These are phyloP conservation scores for Pichia sp. DNA, from an alignment of 1,139 yeast genomes.

Conservation along the genomic window DNA sequence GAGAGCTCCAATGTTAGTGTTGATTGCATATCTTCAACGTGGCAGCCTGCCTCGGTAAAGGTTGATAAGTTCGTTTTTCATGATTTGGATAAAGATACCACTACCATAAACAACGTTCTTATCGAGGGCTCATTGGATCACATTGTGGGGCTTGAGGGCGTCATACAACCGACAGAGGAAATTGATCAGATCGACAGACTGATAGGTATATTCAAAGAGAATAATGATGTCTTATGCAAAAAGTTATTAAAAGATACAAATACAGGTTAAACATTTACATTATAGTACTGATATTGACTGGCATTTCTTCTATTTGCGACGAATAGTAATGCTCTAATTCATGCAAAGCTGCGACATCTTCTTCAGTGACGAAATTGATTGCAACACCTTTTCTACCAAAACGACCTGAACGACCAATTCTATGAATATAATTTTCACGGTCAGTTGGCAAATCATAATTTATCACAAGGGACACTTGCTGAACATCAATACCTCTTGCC, in stretches of 20 bases:
- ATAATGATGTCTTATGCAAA: constrained; percentile 34
- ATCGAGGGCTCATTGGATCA: constrained; percentile 5
- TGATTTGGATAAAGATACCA: constrained; percentile 14
- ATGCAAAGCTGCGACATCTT: constrained; percentile 55
- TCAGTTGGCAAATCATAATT: constrained; percentile 87
- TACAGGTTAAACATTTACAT: constrained; percentile 23
- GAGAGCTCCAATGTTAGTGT: constrained; percentile 13
- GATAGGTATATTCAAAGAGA: constrained; percentile 31
- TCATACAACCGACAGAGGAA: constrained; percentile 1
- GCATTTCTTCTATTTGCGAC: constrained; percentile 83
- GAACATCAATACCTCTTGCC: constrained; percentile 98
- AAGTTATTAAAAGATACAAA: constrained; percentile 4
- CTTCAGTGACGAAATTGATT: constrained; percentile 74
- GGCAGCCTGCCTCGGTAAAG: constrained; percentile 22
- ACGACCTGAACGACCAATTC: constrained; percentile 98
- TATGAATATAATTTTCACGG: constrained; percentile 84
- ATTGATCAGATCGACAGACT: constrained; percentile 3
- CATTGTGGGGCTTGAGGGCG: not conserved
- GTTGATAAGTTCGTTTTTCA: constrained; percentile 22
- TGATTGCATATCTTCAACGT: constrained; percentile 19
- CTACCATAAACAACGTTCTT: constrained; percentile 12
- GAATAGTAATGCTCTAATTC: constrained; percentile 76
- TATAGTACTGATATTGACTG: constrained; percentile 60
- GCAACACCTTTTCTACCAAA: constrained; percentile 97
- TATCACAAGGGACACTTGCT: constrained; percentile 90